Evolutionary conservation across 768 basidiomycete species (phyloP), one percentile per base, ranked within the genome.

Genomic region (Amyloporia xantha): DNA sequence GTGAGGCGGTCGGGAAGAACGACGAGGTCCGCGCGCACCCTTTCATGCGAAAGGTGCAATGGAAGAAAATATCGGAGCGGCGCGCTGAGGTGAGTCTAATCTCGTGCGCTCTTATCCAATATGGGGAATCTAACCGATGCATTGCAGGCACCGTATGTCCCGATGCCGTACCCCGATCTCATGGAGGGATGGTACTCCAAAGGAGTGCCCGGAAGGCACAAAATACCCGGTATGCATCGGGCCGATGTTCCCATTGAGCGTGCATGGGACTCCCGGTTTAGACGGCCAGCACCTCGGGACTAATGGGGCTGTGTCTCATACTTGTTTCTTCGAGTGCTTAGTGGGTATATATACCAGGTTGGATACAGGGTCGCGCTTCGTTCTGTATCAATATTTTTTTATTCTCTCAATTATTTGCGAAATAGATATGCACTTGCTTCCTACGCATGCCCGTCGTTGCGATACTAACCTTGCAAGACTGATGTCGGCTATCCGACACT

Each of bases 131-230:
- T 43, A 40, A 38, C 19, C 48, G 1, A 12, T 48, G 52, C 47
- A 6, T n/a, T 21, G 15, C 54, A 79, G 76, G 71, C 76, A 26
- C 75, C 77, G 7, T 66, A 65, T 58, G 48, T 72, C 28, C 74
- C 71, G 11, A 55, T 54, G 5, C 51, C 19, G 3, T n/a, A 50
- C 24, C 59, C 59, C 12, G 53, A 57, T n/a, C 52, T 62, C 15
- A 15, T 47, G 28, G 51, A 68, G 17, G 60, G 51, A 28, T 78
- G 73, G 72, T 71, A 76, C 21, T 57, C 57, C 9, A 51, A 57
- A 12, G 58, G 62, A 3, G 60, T 78, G 41, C 75, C 75, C 11
- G 44, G 54, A 25, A 69, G 65, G 45, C 10, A 17, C 19, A 39
- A 9, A 13, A 37, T 46, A n/a, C 44, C 44, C 5, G 44, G 44